phyloP scores from a whole-genome alignment of 495 filamentous ascomycete species.

The Podospora anserina region DNA sequence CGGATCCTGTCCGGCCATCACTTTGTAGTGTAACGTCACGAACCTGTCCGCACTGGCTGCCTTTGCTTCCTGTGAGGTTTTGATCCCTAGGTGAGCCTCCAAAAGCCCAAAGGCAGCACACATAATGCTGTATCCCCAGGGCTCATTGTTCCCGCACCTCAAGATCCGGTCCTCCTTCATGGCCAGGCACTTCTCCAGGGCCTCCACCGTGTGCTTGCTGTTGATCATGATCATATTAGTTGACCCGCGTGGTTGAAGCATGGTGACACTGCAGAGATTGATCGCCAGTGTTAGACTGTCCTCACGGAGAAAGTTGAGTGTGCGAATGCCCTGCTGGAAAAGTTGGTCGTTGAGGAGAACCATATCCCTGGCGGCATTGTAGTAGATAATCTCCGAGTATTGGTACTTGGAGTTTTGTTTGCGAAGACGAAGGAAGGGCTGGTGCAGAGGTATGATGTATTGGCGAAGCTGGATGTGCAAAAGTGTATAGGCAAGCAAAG shows the following conservation, averaged over 20 bases:
- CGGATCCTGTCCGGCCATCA: conserved; percentile 43
- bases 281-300: conserved; percentile 42
- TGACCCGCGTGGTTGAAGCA: conserved; percentile 47
- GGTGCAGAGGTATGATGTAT: conserved; percentile 46
- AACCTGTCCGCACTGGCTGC: conserved; percentile 39
- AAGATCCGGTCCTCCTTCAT: conserved; percentile 48
- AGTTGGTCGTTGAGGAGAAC: conserved; percentile 43
- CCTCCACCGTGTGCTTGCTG: conserved; percentile 42
- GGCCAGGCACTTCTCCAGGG: conserved; percentile 42
- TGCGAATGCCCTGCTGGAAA: conserved; percentile 39
- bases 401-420: conserved; percentile 43
- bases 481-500: conserved; percentile 40
- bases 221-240: conserved; percentile 46
- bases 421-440: conserved; percentile 41
- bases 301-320: conserved; percentile 41
- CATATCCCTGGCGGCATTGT: conserved; percentile 47
- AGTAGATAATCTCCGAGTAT: conserved; percentile 47
- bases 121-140: conserved; percentile 47
- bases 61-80: conserved; percentile 41
- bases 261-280: conserved; percentile 46
- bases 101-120: conserved; percentile 43
- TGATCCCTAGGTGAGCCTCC: conserved; percentile 39
- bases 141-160: conserved; percentile 45
- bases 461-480: conserved; percentile 44
- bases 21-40: conserved; percentile 39